A percentile compares a stretch with the other conserved stretches of the same genome.
phyloP scores from a whole-genome alignment of 2,329 filamentous ascomycete genomes.

The Fusarium chuoi region DNA sequence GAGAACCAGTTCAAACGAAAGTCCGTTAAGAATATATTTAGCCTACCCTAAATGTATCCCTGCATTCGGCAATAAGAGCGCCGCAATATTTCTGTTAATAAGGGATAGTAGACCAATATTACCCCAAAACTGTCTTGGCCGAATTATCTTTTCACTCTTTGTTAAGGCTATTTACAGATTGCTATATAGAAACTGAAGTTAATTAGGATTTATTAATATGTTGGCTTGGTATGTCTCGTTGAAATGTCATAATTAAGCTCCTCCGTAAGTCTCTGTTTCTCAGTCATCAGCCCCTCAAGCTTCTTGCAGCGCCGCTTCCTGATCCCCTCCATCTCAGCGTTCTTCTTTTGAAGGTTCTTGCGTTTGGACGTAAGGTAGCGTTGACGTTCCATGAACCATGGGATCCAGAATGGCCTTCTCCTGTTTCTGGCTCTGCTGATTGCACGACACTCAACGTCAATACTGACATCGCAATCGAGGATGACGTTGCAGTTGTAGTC shows the following conservation, averaged over 20 bases:
- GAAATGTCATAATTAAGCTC: not conserved
- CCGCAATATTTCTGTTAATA: not conserved
- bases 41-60: not conserved
- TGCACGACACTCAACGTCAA: not conserved
- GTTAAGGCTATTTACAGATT: not conserved
- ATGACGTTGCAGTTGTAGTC: not conserved
- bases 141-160: not conserved
- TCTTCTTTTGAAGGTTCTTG: not conserved
- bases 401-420: not conserved
- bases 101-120: fast-evolving
- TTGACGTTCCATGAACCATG: not conserved
- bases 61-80: not conserved
- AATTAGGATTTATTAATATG: not conserved
- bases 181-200: not conserved
- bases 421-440: not conserved
- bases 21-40: not conserved
- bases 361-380: not conserved
- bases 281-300: not conserved
- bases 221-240: not conserved
- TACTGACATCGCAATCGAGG: not conserved
- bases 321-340: not conserved
- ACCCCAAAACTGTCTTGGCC: too few species aligned
- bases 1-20: too few species aligned
- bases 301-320: not conserved
- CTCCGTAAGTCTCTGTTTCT: not conserved